Base-by-base conservation (phyloP, 495 filamentous ascomycete genomes). In the Jackrogersella minutella region DNA sequence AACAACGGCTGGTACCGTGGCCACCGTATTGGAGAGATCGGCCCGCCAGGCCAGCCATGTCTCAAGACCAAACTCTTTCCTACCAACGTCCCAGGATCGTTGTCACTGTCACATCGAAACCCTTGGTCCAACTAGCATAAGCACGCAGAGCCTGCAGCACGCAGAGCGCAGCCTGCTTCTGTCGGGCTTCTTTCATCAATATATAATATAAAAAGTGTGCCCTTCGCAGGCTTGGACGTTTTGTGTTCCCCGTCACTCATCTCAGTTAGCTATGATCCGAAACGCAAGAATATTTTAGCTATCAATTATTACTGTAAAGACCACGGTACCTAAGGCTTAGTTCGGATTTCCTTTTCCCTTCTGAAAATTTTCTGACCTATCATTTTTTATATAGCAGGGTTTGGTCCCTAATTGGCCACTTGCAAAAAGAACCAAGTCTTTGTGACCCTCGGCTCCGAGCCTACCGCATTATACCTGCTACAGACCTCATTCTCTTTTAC, bases 391-490 rank as follows among this genome's bases (percentile, higher is more conserved):
- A 31, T 19, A 21, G 39, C 58, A 62, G 44, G 57, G 58, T 68
- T n/a, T 68, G 51, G 53, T 68, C 58, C 64, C 36, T 46, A 62
- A 68, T 62, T 62, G 64, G 64, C n/a, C 64, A 39, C 37, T 46
- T 68, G 64, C 64, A 68, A 58, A 58, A 53, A 22, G 64, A 68
- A 68, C 64, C 64, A 68, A 62, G 52, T 26, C 64, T 62, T 54
- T 47, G 14, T 58, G 53, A 17, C 43, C 47, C 53, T 68, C 64
- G 64, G 58, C 64, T 68, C 64, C 64, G 64, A 68, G 43, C 26
- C 52, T 62, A 36, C 60, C 57, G 58, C 51, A 68, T 19, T 52
- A 62, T 53, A 44, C 21, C 31, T 34, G 28, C 44, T 46, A 28
- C 13, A 13, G 22, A 17, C 36, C n/a, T n/a, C n/a, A n/a, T 46